Evolutionary conservation across 345 rosid species (phyloP).

Genomic region (Fremontodendron californicum): DNA sequence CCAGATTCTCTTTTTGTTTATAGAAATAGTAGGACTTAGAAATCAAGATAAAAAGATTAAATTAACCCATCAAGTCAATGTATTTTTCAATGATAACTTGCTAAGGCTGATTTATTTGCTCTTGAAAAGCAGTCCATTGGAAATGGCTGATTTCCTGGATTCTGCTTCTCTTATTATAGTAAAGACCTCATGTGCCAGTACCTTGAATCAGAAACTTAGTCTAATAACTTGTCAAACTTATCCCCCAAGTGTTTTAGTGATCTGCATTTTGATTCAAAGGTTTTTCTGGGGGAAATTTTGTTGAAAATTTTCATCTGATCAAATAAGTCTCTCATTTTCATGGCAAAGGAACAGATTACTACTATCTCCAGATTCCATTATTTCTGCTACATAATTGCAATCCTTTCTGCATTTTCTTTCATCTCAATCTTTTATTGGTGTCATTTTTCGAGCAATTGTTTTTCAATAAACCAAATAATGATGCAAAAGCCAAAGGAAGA

Average conservation of each 20-base stretch:
- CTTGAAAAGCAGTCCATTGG: not conserved
- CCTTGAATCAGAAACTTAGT: slow-evolving; percentile 11
- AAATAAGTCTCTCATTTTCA: slow-evolving; percentile 10
- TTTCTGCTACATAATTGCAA: slow-evolving; percentile 38
- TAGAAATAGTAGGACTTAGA: not conserved
- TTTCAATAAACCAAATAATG: slow-evolving; percentile 21
- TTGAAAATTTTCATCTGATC: slow-evolving; percentile 9
- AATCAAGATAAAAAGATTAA: slow-evolving; percentile 11
- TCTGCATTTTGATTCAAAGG: slow-evolving; percentile 11
- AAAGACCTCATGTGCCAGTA: slow-evolving; percentile 12
- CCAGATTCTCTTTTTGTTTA: not conserved
- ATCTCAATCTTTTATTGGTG: slow-evolving; percentile 51
- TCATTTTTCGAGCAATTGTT: slow-evolving; percentile 40
- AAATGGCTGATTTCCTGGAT: slow-evolving; percentile 1
- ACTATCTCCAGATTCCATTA: slow-evolving; percentile 41
- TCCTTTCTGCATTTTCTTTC: slow-evolving; percentile 52
- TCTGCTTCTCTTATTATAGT: not conserved
- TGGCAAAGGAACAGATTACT: slow-evolving; percentile 46
- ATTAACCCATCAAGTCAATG: not conserved
- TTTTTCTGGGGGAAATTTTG: not conserved
- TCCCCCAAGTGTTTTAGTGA: not conserved
- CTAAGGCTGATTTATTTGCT: slow-evolving; percentile 3
- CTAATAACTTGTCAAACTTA: not conserved
- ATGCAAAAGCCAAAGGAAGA: slow-evolving; percentile 28
- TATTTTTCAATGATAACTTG: not conserved